phyloP scores from a whole-genome alignment of 2,329 filamentous ascomycete species.

The Cadophora sp. region DNA sequence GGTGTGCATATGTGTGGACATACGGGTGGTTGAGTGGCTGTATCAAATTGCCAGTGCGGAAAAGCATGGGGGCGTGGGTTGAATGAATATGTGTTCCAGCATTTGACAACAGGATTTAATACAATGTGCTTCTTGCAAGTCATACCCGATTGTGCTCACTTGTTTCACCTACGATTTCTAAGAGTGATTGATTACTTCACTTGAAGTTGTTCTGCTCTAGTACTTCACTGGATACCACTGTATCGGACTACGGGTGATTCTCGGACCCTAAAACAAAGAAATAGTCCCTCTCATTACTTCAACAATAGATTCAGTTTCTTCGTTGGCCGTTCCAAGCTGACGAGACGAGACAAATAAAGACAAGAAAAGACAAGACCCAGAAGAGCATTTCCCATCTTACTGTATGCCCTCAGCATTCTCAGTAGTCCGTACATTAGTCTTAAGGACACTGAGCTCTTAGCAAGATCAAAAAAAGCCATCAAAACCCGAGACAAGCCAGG shows the following conservation, averaged over 20 bases:
- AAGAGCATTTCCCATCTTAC: too few species aligned
- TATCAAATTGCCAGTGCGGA: background rate
- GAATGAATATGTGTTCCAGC: background rate
- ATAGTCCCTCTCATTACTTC: background rate
- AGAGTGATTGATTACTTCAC: background rate
- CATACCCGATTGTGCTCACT: background rate
- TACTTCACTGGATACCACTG: background rate
- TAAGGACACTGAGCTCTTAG: too few species aligned
- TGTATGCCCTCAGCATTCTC: too few species aligned
- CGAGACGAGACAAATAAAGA: too few species aligned
- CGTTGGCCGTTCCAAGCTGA: too few species aligned
- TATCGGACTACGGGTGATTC: background rate
- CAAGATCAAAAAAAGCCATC: background rate
- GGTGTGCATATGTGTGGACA: background rate
- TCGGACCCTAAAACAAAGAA: background rate
- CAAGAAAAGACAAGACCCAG: too few species aligned
- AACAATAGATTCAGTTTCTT: background rate
- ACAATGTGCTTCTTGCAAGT: background rate
- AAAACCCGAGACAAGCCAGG: background rate
- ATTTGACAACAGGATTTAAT: background rate
- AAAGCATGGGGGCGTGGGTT: constrained; percentile 1
- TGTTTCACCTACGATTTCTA: background rate
- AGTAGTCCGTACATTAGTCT: too few species aligned
- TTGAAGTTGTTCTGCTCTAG: background rate
- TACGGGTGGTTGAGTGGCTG: background rate